Conservation (phyloP, 2,329 filamentous ascomycete genomes). For the Exophiala sideris region DNA sequence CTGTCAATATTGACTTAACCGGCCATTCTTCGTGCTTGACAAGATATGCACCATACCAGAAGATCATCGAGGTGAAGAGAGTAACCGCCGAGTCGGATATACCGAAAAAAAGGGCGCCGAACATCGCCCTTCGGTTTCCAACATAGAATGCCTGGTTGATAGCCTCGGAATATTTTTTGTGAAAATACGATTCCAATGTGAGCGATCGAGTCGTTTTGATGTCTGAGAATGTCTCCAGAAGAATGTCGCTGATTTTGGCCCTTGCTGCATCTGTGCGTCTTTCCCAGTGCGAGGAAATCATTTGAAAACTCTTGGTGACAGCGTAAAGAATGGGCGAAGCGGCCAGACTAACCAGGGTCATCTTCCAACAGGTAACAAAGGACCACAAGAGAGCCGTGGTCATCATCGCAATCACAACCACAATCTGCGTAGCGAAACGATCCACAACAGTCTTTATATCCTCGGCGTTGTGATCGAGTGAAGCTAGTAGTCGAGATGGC, state of each 20-base stretch:
- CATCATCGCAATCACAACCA: slow-evolving; percentile 67
- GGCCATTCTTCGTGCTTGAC: slow-evolving; percentile 50
- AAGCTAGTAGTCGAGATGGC: slow-evolving; percentile 62
- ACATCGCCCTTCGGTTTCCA: slow-evolving; percentile 64
- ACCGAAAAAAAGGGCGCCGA: slow-evolving; percentile 70
- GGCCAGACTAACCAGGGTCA: slow-evolving; percentile 72
- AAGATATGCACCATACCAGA: slow-evolving; percentile 74
- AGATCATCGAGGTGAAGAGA: slow-evolving; percentile 73
- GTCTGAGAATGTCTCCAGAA: slow-evolving; percentile 73
- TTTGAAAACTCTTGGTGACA: slow-evolving; percentile 63
- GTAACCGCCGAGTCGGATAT: slow-evolving; percentile 69
- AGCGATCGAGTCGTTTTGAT: slow-evolving; percentile 75
- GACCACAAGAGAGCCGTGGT: slow-evolving; percentile 71
- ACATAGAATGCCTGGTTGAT: slow-evolving; percentile 53
- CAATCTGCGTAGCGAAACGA: slow-evolving; percentile 67
- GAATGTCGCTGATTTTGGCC: slow-evolving; percentile 58
- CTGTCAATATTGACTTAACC: slow-evolving; percentile 63
- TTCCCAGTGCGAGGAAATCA: slow-evolving; percentile 70
- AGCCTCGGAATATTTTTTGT: slow-evolving; percentile 56
- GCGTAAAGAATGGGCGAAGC: slow-evolving; percentile 65
- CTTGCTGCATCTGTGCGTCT: slow-evolving; percentile 61
- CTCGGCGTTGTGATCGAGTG: slow-evolving; percentile 76
- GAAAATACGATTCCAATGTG: slow-evolving; percentile 70
- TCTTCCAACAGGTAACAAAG: slow-evolving; percentile 69
- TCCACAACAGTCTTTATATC: slow-evolving; percentile 82